phyloP scores from a whole-genome alignment of 129 eudicot species.

The Deinandra increscens region DNA sequence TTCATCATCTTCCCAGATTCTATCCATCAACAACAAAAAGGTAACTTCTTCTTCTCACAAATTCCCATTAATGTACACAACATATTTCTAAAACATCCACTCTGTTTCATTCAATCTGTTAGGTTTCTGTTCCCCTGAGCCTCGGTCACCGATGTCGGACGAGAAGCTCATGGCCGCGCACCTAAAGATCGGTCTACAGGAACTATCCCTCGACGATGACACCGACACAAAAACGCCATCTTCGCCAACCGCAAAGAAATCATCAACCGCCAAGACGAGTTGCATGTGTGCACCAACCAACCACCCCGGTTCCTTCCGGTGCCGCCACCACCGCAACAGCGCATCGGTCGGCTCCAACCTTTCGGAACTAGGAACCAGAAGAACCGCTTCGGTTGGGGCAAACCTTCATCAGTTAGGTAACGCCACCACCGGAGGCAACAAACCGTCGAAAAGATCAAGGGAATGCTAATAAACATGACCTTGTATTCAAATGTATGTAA shows the following conservation, averaged over 20 bases:
- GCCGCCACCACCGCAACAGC: conserved; percentile 64
- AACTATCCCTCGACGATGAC: conserved; percentile 33
- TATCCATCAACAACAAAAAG: conserved; percentile 27
- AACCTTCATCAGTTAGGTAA: conserved; percentile 32
- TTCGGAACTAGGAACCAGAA: conserved; percentile 36
- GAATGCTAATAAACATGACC: conserved; percentile 20
- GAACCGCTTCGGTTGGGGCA: conserved; percentile 34
- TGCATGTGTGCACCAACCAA: conserved; percentile 83
- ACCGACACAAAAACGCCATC: conserved; percentile 29
- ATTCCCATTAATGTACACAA: not conserved
- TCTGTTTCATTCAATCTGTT: not conserved
- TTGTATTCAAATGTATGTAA: conserved; percentile 15
- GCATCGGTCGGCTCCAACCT: conserved; percentile 8
- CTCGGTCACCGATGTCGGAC: not conserved
- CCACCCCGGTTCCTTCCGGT: conserved; percentile 80
- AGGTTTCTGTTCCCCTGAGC: not conserved
- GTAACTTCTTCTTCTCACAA: conserved; percentile 6
- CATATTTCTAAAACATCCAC: conserved; percentile 8
- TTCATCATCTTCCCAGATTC: conserved; percentile 1
- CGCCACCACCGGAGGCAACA: not conserved
- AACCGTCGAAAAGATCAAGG: conserved; percentile 22
- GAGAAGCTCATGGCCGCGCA: conserved; percentile 13
- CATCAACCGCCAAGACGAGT: conserved; percentile 33
- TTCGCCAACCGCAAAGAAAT: conserved; percentile 36
- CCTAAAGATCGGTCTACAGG: conserved; percentile 8